Evolutionary conservation across 306 rosid genomes (phyloP).

Genomic region (Sicyos edulis): DNA sequence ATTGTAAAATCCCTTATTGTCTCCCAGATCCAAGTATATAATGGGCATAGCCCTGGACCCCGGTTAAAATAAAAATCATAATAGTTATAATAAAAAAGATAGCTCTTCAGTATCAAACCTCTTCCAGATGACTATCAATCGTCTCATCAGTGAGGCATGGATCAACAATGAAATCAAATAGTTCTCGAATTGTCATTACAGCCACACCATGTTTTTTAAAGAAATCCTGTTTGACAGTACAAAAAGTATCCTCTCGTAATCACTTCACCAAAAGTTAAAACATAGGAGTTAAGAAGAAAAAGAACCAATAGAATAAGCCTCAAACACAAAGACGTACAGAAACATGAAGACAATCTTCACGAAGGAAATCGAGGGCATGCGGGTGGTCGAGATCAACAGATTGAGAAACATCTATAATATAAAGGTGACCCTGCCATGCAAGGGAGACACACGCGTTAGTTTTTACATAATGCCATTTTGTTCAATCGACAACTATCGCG

Average conservation of each 20-base stretch:
- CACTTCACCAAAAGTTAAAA: constrained; percentile 9
- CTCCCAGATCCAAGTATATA: too few relatives aligned
- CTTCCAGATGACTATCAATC: constrained; percentile 71
- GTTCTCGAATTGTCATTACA: constrained; percentile 72
- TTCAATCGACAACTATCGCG: neutral
- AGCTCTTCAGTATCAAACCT: constrained; percentile 36
- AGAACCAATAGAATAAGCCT: neutral
- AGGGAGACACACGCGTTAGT: neutral
- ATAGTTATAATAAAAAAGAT: neutral
- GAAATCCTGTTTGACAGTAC: constrained; percentile 50
- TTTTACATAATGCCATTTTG: neutral
- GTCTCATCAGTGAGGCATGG: constrained; percentile 66
- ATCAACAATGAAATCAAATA: constrained; percentile 87
- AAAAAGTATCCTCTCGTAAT: neutral
- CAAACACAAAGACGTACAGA: constrained; percentile 42
- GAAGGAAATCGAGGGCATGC: constrained; percentile 71
- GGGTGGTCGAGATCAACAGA: constrained; percentile 90
- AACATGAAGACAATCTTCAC: constrained; percentile 69
- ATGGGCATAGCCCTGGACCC: too few relatives aligned
- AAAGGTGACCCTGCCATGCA: constrained; percentile 65
- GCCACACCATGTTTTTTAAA: constrained; percentile 85
- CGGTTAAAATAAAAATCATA: too few relatives aligned
- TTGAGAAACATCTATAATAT: constrained; percentile 92
- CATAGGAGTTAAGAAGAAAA: neutral
- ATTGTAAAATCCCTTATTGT: too few relatives aligned